Conservation (phyloP, 2,329 filamentous ascomycete species). For the Massarina eburnea region DNA sequence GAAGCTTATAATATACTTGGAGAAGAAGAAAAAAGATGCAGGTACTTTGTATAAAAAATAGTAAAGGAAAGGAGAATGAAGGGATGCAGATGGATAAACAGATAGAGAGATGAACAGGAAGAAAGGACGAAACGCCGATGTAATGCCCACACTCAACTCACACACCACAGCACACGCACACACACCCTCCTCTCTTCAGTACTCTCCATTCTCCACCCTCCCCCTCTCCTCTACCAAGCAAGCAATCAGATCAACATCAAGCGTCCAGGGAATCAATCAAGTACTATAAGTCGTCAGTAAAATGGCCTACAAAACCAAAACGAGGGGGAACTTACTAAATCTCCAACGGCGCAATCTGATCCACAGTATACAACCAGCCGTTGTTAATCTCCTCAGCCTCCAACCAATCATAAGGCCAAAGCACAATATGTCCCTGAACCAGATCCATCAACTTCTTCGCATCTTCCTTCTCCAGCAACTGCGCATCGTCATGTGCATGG, state of each 20-base stretch:
- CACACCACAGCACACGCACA: neutral
- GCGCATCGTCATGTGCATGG: conserved; percentile 65
- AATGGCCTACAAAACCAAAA: neutral
- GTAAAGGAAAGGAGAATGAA: too few relatives aligned
- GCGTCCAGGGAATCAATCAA: neutral
- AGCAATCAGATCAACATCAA: neutral
- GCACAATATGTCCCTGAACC: conserved; percentile 84
- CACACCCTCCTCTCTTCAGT: too few relatives aligned
- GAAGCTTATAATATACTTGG: too few relatives aligned
- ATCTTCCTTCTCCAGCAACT: conserved; percentile 68
- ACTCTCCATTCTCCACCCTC: neutral
- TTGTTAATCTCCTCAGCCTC: conserved; percentile 86
- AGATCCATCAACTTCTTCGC: conserved; percentile 79
- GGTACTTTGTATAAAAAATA: too few relatives aligned
- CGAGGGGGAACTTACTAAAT: conserved; percentile 66
- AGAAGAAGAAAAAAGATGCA: too few relatives aligned
- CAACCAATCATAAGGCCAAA: conserved; percentile 91
- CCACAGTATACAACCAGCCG: conserved; percentile 96
- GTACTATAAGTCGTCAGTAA: conserved; percentile 4
- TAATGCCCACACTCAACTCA: neutral
- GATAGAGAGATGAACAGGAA: too few relatives aligned
- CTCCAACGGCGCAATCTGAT: conserved; percentile 92
- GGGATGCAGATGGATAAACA: too few relatives aligned
- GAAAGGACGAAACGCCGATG: neutral
- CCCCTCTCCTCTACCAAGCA: too few relatives aligned